Conservation (phyloP, 2,329 filamentous ascomycete species). For the Didymella segeticola region DNA sequence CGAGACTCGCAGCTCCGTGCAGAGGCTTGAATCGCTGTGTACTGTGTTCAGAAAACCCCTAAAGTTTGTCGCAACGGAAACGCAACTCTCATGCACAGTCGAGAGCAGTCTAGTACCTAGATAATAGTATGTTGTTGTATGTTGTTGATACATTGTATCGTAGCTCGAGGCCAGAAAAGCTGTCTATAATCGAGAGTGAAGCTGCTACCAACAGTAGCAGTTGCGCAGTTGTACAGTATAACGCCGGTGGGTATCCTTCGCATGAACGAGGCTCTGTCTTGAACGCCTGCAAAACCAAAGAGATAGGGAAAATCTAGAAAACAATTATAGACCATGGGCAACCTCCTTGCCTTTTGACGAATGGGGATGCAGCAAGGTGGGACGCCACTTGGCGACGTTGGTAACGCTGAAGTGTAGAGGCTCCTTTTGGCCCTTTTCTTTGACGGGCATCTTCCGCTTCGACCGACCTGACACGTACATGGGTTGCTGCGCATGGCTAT, state of each 20-base stretch:
- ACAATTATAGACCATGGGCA: conserved; percentile 24
- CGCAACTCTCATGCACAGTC: neutral
- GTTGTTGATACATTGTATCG: conserved; percentile 4
- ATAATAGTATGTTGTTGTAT: conserved; percentile 1
- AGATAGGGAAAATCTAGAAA: neutral
- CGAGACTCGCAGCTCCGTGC: neutral
- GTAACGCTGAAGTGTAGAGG: conserved; percentile 50
- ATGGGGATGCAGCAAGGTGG: conserved; percentile 41
- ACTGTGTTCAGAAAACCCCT: neutral
- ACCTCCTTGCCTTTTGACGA: conserved; percentile 48
- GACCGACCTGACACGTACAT: conserved; percentile 51
- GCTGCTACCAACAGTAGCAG: neutral
- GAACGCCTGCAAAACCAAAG: conserved; percentile 22
- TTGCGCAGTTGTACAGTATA: conserved; percentile 16
- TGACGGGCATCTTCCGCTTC: conserved; percentile 51
- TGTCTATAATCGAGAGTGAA: neutral
- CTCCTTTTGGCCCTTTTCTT: conserved; percentile 48
- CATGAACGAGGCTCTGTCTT: conserved; percentile 28
- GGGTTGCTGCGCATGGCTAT: conserved; percentile 34
- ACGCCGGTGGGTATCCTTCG: conserved; percentile 37
- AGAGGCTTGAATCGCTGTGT: neutral
- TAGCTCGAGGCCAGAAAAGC: neutral
- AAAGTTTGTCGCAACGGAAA: neutral
- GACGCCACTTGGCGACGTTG: conserved; percentile 45
- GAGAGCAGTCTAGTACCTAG: neutral